Evolutionary conservation across 225 moss, liverwort and hornwort genomes (phyloP), one percentile per base, ranked within the genome.

Genomic region (Neckera pumila): DNA sequence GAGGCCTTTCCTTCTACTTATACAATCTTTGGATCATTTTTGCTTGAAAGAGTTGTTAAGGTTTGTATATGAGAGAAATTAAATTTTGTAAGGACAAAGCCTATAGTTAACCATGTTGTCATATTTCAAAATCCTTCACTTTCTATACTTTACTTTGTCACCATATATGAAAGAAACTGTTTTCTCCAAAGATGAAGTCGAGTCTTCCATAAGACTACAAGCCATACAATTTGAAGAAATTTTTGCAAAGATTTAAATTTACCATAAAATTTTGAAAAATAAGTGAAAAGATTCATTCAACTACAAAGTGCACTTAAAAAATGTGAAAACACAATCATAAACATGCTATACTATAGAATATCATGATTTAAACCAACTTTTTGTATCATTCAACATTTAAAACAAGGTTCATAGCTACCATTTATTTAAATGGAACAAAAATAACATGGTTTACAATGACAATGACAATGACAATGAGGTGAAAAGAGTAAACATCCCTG

Each of bases 1-100:
- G 0, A 75, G 3, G 18, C 7, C 12, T 2, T 11, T 12, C 1
- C 5, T 51, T 51, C 2, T 51, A 34, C 5, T 34, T 34, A 2
- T 13, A 34, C 1, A 51, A 51, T 51, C 7, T 34, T 13, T 76
- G 5, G 14, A 51, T 47, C 47, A 18, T 47, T 74, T n/a, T 6
- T 3, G 3, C 10, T 73, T 10, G 3, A 28, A 6, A 43, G 6
- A 28, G 3, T 45, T 54, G 25, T 23, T 9, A 36, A 54, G 1
- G 2, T 23, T 36, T 14, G 7, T 36, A 0, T 54, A 9, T 23
- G 3, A 14, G 2, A 72, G 3, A 54, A 54, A 36, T 22, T 76
- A 3, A 53, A 76, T 23, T 1, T 1, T 14, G 0, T 14, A 2
- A 23, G 3, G 3, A 36, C 3, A 36, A 9, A 76, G 14, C 36